Evolutionary conservation across 2,329 filamentous ascomycete genomes (phyloP), one percentile per base, ranked within the genome.

Genomic region (Fusarium euwallaceae): DNA sequence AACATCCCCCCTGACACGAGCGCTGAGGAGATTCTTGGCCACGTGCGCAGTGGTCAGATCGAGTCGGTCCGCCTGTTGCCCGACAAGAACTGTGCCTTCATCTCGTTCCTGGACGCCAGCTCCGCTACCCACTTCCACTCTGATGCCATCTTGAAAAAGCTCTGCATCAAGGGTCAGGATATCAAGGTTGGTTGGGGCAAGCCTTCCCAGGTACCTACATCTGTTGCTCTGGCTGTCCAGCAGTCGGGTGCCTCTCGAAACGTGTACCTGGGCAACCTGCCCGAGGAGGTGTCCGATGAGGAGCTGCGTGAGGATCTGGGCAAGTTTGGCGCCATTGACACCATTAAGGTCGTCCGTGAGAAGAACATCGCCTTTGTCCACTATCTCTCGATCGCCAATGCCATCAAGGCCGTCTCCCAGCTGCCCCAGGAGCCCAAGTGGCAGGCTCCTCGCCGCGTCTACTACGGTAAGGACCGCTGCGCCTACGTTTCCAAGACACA

Each of bases 131-230:
- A 99, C 83, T 99, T 99, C 87, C 97, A 99, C 88, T 99, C 97
- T 22, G 97, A 99, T 88, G 97, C 97, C 78, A 99, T 99, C 85
- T 90, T 99, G 90, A 99, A 99, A 89, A 99, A 98, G 89, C 91
- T 99, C 82, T 95, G 95, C 79, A 97, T 99, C 87, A 95, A 97
- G 85, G 96, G 96, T 29, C 97, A 98, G 87, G 97, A 99, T 83
- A 98, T 99, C 88, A 99, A 99, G 88, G 95, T 99, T 79, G 97
- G 97, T 73, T 99, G 97, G 97, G 97, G 97, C 74, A 99, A 99
- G 86, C 96, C 97, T 36, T 98, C 97, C 4, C 96, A 98, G 84
- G 97, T 99, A 1, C 97, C 97, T 4, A 98, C 96, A 3, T 98
- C 97, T 3, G 97, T 99, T 56, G 95, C 95, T n/a, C 88, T 98